Conservation (phyloP, 2,329 filamentous ascomycete species). For the Bipolaris gigantea region DNA sequence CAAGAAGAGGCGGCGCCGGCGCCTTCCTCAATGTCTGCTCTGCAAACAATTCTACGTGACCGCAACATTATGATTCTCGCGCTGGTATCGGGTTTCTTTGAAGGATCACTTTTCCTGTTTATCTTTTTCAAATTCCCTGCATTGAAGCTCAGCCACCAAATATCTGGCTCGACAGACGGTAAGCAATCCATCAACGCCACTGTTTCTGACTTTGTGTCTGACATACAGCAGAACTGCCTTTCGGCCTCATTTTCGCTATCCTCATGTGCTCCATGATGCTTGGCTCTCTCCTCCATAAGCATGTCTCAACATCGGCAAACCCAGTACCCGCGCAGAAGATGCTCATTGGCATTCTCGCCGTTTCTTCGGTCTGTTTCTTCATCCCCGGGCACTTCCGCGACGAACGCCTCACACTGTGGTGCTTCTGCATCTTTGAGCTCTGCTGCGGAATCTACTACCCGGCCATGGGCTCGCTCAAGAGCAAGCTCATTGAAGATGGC, state of each 20-base stretch:
- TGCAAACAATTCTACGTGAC: constrained; percentile 41
- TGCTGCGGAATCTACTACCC: constrained; percentile 63
- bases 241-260: constrained; percentile 59
- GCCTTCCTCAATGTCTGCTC: constrained; percentile 23
- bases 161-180: constrained; percentile 34
- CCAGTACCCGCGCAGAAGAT: constrained; percentile 33
- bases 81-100: constrained; percentile 60
- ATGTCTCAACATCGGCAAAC: constrained; percentile 30
- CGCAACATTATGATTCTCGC: constrained; percentile 56
- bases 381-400: constrained; percentile 46
- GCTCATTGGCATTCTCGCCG: constrained; percentile 27
- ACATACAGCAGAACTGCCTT: constrained; percentile 38
- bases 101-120: constrained; percentile 65
- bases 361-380: constrained; percentile 37
- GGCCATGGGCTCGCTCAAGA: constrained; percentile 59
- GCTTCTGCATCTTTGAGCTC: constrained; percentile 60
- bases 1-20: constrained; percentile 30
- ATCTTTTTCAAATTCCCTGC: constrained; percentile 65
- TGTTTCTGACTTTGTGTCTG: not conserved
- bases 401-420: constrained; percentile 57
- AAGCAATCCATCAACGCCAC: not conserved
- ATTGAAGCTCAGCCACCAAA: constrained; percentile 46
- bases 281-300: constrained; percentile 59
- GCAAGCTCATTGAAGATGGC: constrained; percentile 57
- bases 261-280: constrained; percentile 64